Evolutionary conservation across 352 stramenopile species (phyloP).

Genomic region (Stephanocyclus meneghinianus): DNA sequence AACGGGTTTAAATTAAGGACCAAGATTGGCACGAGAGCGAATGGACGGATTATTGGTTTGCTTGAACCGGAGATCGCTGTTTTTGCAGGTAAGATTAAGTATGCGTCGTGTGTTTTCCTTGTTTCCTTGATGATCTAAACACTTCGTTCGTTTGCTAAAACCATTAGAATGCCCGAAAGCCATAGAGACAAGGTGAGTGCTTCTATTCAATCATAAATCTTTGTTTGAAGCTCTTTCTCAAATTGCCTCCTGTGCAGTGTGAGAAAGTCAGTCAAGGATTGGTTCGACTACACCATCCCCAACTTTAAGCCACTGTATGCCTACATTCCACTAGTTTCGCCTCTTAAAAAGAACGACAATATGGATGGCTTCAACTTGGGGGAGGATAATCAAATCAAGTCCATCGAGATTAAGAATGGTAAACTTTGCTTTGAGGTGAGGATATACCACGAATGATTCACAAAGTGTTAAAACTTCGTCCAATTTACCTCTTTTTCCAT

Average conservation of each 20-base stretch:
- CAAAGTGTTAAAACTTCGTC: neutral
- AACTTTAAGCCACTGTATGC: slow-evolving; percentile 67
- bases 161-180: slow-evolving; percentile 48
- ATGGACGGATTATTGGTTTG: slow-evolving; percentile 74
- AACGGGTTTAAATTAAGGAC: slow-evolving; percentile 81
- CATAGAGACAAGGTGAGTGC: slow-evolving; percentile 10
- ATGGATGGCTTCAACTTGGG: slow-evolving; percentile 81
- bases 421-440: slow-evolving; percentile 74
- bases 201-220: neutral
- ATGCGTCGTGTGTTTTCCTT: neutral
- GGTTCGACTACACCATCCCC: slow-evolving; percentile 60
- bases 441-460: neutral
- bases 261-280: slow-evolving; percentile 57
- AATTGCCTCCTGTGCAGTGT: slow-evolving; percentile 11
- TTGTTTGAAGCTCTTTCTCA: neutral
- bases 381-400: slow-evolving; percentile 76
- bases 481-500: neutral
- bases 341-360: slow-evolving; percentile 72
- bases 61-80: slow-evolving; percentile 78
- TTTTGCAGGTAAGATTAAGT: slow-evolving; percentile 44
- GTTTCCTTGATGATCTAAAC: neutral
- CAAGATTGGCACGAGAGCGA: slow-evolving; percentile 73
- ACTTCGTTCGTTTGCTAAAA: neutral
- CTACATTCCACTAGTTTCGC: slow-evolving; percentile 80
- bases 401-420: slow-evolving; percentile 76